These are phyloP conservation scores for Rhamnella rubrinervis DNA, from an alignment of 331 rosid genomes.

Conservation along the genomic window DNA sequence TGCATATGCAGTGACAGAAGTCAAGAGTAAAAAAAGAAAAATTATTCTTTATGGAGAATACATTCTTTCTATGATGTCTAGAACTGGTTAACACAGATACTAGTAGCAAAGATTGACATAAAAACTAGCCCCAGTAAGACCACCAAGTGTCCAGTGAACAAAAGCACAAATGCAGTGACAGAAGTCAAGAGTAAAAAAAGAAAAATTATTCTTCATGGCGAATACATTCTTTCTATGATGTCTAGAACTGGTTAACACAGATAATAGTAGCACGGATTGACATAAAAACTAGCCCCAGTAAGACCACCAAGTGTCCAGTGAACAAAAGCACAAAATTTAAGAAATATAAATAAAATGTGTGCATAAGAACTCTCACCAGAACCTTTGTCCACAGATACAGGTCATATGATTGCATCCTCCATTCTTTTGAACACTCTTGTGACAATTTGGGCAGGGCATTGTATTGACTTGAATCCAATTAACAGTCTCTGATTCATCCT, in stretches of 20 bases:
- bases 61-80: too few relatives aligned
- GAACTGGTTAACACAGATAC: neutral
- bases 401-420: constrained; percentile 41
- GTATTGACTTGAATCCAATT: constrained; percentile 37
- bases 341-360: neutral
- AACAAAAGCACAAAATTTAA: neutral
- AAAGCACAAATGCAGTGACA: neutral
- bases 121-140: neutral
- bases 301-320: neutral
- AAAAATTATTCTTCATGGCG: too few relatives aligned
- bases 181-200: too few relatives aligned
- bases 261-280: neutral
- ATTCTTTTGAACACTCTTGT: constrained; percentile 35
- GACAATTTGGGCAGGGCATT: constrained; percentile 40
- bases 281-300: neutral
- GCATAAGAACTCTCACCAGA: constrained; percentile 32
- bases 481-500: constrained; percentile 36
- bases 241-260: too few relatives aligned
- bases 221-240: too few relatives aligned
- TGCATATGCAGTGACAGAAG: too few relatives aligned
- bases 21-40: too few relatives aligned
- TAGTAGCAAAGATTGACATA: too few relatives aligned
- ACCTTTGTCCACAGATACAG: constrained; percentile 40
- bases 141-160: neutral
- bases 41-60: too few relatives aligned